A percentile compares a stretch with the other conserved stretches of the same genome.
Conservation (phyloP, 192 early-diverging fungal species). For the Backusella australiensis region DNA sequence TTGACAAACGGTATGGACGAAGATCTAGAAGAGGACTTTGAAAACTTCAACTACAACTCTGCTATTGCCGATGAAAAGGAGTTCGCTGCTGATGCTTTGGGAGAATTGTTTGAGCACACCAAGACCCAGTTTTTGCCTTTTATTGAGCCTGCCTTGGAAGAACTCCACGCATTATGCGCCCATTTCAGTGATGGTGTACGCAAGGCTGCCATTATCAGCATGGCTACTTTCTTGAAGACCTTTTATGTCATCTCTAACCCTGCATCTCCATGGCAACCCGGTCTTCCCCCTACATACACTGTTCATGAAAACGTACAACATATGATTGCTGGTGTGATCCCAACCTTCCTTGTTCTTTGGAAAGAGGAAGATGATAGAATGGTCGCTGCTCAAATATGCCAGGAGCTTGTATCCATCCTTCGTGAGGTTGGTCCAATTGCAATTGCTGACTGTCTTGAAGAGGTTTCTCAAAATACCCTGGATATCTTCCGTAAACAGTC, state of each 20-base stretch:
- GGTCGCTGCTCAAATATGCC: slow-evolving; percentile 78
- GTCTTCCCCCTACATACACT: slow-evolving; percentile 60
- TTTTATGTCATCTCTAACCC: slow-evolving; percentile 68
- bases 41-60: slow-evolving; percentile 61
- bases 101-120: slow-evolving; percentile 81
- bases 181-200: slow-evolving; percentile 82
- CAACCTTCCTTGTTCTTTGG: slow-evolving; percentile 68
- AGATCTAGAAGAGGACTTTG: slow-evolving; percentile 57
- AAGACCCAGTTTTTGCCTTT: slow-evolving; percentile 76
- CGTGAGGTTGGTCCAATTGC: slow-evolving; percentile 71
- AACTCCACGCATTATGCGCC: slow-evolving; percentile 60
- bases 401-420: slow-evolving; percentile 66
- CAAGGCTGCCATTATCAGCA: slow-evolving; percentile 64
- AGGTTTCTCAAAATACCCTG: slow-evolving; percentile 36
- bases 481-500: slow-evolving; percentile 71
- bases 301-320: slow-evolving; percentile 73
- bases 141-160: slow-evolving; percentile 66
- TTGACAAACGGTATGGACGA: slow-evolving; percentile 41
- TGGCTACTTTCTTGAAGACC: slow-evolving; percentile 77
- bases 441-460: slow-evolving; percentile 47
- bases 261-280: slow-evolving; percentile 67
- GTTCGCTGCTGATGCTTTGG: slow-evolving; percentile 82
- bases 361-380: slow-evolving; percentile 78
- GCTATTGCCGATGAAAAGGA: slow-evolving; percentile 92
- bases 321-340: slow-evolving; percentile 68